Percentiles rank a stretch among this genome's conserved stretches.
These are phyloP conservation scores for Cryptococcus sp. DNA, from an alignment of 1,284 basidiomycete genomes.

Conservation along the genomic window DNA sequence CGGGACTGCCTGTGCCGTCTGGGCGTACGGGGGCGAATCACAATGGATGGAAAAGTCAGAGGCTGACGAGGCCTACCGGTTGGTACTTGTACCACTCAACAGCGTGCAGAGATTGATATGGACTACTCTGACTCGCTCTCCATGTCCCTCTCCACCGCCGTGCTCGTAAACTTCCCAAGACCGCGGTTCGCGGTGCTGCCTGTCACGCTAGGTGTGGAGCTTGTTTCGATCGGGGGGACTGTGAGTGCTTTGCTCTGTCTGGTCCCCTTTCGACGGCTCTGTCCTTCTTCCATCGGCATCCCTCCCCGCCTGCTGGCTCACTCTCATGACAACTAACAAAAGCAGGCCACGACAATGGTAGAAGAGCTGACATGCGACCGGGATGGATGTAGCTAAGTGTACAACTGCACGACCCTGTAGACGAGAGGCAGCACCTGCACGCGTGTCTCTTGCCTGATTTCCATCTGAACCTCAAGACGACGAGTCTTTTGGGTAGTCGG, in stretches of 20 bases:
- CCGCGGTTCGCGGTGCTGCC: slow-evolving; percentile 58
- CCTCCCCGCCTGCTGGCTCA: too few relatives aligned
- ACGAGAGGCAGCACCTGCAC: slow-evolving; percentile 50
- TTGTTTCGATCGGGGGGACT: slow-evolving; percentile 56
- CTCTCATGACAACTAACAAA: too few relatives aligned
- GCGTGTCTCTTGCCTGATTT: slow-evolving; percentile 58
- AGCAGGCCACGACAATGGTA: too few relatives aligned
- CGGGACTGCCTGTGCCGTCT: too few relatives aligned
- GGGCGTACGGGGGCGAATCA: too few relatives aligned
- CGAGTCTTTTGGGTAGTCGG: slow-evolving; percentile 55
- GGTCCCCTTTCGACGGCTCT: slow-evolving; percentile 4
- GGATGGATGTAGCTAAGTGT: slow-evolving; percentile 36
- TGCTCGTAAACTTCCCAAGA: slow-evolving; percentile 57
- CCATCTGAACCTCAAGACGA: slow-evolving; percentile 55
- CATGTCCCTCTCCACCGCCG: slow-evolving; percentile 56
- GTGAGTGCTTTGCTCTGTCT: slow-evolving; percentile 26
- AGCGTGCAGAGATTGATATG: slow-evolving; percentile 57
- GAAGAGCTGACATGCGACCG: neutral
- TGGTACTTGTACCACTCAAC: too few relatives aligned
- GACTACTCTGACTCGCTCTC: slow-evolving; percentile 57
- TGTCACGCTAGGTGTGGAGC: slow-evolving; percentile 55
- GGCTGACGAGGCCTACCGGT: neutral
- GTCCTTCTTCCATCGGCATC: neutral
- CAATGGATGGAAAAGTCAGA: neutral
- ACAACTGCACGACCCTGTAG: slow-evolving; percentile 38